Percentiles rank a stretch among this genome's conserved stretches.
These are phyloP conservation scores for Rhizopus delemar DNA, from an alignment of 371 early-diverging fungal genomes.

Conservation along the genomic window DNA sequence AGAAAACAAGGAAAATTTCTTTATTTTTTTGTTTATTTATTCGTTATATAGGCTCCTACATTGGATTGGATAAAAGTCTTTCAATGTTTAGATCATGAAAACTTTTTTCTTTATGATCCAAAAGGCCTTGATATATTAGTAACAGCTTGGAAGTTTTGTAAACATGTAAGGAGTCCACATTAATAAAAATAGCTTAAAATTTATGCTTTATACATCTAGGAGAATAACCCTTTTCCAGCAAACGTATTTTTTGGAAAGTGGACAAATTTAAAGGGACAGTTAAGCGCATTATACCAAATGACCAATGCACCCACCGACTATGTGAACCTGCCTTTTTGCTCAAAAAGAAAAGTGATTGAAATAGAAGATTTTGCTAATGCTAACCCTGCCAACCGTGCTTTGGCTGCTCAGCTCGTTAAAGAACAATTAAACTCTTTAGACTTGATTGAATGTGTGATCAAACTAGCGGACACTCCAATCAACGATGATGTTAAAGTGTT, in stretches of 20 bases:
- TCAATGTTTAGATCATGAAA: conserved; percentile 68
- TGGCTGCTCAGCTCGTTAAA: conserved; percentile 52
- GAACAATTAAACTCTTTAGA: conserved; percentile 79
- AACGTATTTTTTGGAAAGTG: conserved; percentile 75
- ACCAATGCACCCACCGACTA: conserved; percentile 58
- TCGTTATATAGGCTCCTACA: conserved; percentile 42
- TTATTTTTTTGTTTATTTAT: background rate
- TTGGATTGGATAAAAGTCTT: conserved; percentile 71
- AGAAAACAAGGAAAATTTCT: conserved; percentile 12
- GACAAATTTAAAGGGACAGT: conserved; percentile 72
- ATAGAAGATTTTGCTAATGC: conserved; percentile 57
- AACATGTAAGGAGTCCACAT: conserved; percentile 48
- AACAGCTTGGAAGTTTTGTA: conserved; percentile 61
- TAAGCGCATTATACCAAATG: conserved; percentile 71
- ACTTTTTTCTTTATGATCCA: conserved; percentile 64
- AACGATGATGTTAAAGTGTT: conserved; percentile 68
- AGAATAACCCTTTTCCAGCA: conserved; percentile 62
- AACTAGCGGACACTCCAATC: conserved; percentile 62
- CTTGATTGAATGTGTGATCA: conserved; percentile 70
- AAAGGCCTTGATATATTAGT: conserved; percentile 69
- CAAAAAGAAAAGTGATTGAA: conserved; percentile 54
- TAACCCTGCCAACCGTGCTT: conserved; percentile 47
- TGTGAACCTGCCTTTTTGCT: conserved; percentile 50
- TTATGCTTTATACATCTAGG: conserved; percentile 13
- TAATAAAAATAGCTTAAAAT: background rate